Conservation (phyloP, 495 filamentous ascomycete species). For the Aspergillus kassunensis region DNA sequence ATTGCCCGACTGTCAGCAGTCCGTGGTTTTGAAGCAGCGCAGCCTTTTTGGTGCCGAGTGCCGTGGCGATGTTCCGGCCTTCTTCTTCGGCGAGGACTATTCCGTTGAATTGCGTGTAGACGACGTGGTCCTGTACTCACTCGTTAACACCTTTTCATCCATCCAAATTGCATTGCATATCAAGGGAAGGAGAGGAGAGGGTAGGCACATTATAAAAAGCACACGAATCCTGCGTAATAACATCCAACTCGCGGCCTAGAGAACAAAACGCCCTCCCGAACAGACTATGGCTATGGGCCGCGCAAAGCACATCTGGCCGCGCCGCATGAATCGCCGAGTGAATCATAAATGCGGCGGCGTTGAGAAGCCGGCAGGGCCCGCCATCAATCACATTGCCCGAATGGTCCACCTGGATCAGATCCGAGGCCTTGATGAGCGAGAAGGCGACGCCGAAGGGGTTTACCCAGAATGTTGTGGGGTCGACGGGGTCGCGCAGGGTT, state of each 20-base stretch:
- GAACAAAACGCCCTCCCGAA: constrained; percentile 67
- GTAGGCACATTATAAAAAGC: constrained; percentile 54
- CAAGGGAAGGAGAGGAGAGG: not conserved
- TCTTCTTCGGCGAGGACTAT: constrained; percentile 69
- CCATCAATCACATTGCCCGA: constrained; percentile 65
- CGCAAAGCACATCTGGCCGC: constrained; percentile 67
- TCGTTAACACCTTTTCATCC: not conserved
- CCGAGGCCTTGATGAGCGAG: constrained; percentile 62
- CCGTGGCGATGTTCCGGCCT: constrained; percentile 61
- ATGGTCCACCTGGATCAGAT: constrained; percentile 68
- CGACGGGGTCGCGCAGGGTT: constrained; percentile 63
- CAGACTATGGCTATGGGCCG: constrained; percentile 68
- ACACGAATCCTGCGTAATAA: constrained; percentile 68
- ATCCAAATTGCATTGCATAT: not conserved
- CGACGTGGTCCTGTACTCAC: constrained; percentile 49
- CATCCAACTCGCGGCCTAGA: constrained; percentile 64
- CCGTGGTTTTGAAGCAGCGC: constrained; percentile 70
- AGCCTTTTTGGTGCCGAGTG: constrained; percentile 64
- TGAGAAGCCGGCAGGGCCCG: constrained; percentile 57
- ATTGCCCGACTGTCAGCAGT: constrained; percentile 51
- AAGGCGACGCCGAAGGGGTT: constrained; percentile 76
- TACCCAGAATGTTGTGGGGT: constrained; percentile 70
- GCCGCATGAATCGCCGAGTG: constrained; percentile 65
- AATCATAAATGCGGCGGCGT: constrained; percentile 66
- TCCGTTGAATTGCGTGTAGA: constrained; percentile 67